phyloP scores from a whole-genome alignment of 2,329 filamentous ascomycete species.

The Verticillium zaregamsianum region DNA sequence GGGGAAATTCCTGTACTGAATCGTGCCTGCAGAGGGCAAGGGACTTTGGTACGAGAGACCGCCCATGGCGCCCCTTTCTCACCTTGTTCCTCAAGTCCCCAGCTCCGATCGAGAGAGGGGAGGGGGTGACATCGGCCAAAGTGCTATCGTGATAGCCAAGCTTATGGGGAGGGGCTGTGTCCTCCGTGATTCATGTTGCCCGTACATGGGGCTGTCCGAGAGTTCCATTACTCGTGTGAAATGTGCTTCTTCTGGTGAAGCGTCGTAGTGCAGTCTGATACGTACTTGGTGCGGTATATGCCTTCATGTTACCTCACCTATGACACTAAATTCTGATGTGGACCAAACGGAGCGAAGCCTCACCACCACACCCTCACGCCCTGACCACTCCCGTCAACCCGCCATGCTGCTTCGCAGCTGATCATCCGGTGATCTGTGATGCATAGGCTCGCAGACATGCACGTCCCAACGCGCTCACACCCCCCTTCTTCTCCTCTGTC shows the following conservation, averaged over 20 bases:
- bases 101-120: background rate
- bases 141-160: background rate
- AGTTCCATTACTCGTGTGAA: background rate
- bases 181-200: background rate
- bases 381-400: background rate
- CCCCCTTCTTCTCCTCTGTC: background rate
- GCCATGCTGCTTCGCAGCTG: background rate
- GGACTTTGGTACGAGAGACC: background rate
- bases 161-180: background rate
- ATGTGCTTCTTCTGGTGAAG: background rate
- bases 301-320: background rate
- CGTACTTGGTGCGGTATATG: background rate
- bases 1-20: background rate
- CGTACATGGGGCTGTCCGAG: background rate
- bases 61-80: background rate
- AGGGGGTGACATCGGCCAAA: background rate
- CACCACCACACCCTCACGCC: background rate
- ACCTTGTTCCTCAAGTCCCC: background rate
- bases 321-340: background rate
- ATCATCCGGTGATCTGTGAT: background rate
- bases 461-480: background rate
- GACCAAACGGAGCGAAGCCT: background rate
- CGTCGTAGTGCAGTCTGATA: too few relatives aligned
- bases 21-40: background rate
- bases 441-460: background rate